Evolutionary conservation across 2,329 filamentous ascomycete genomes (phyloP).

Genomic region (Calycina herbarum): DNA sequence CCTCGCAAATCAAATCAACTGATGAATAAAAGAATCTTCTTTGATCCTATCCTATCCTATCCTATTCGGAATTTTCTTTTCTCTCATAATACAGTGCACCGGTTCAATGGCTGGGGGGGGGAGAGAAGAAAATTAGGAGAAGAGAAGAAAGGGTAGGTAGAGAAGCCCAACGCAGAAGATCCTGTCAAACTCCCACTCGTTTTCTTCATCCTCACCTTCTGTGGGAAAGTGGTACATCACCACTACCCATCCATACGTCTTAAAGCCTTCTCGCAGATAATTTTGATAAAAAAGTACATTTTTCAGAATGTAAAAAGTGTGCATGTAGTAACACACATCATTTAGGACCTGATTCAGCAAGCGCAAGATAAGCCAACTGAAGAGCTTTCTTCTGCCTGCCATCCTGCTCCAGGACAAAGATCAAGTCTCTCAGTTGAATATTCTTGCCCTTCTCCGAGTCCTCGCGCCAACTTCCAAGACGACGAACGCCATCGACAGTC

Average conservation of each 20-base stretch:
- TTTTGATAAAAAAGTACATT: background rate
- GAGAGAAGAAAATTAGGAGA: too few species aligned
- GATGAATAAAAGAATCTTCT: background rate
- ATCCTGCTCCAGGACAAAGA: constrained; percentile 77
- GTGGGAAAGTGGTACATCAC: background rate
- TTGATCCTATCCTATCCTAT: background rate
- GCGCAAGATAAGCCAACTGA: constrained; percentile 43
- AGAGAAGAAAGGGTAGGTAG: too few species aligned
- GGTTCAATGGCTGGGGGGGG: too few species aligned
- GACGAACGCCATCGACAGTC: constrained; percentile 59
- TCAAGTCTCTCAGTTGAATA: constrained; percentile 82
- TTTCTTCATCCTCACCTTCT: background rate
- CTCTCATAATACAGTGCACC: too few species aligned
- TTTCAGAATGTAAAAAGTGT: background rate
- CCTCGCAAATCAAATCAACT: constrained; percentile 9
- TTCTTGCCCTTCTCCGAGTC: constrained; percentile 73
- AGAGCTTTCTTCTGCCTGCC: constrained; percentile 65
- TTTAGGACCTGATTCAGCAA: constrained; percentile 35
- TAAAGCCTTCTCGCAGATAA: background rate
- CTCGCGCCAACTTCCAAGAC: constrained; percentile 75
- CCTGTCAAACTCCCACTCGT: too few species aligned
- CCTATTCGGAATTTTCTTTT: background rate
- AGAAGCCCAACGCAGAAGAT: too few species aligned
- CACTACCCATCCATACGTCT: background rate
- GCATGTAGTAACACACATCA: constrained; percentile 33